A percentile compares a stretch with the other conserved stretches of the same genome.
phyloP scores from a whole-genome alignment of 495 filamentous ascomycete genomes.

The Daldinia childiae region DNA sequence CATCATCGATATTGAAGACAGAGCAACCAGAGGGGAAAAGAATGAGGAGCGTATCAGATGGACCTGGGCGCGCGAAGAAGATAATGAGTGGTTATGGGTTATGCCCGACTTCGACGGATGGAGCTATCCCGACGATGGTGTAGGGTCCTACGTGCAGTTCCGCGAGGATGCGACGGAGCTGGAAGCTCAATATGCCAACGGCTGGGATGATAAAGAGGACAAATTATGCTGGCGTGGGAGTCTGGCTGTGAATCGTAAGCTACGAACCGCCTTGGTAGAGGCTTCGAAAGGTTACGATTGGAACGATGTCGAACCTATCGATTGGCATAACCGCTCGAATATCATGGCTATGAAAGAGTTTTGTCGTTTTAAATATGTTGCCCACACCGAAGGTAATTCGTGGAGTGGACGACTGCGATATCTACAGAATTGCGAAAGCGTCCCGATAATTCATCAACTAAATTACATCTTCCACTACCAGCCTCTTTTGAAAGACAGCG shows the following conservation, averaged over 20 bases:
- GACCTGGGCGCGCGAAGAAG: slow-evolving; percentile 57
- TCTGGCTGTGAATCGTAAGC: slow-evolving; percentile 37
- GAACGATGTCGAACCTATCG: slow-evolving; percentile 59
- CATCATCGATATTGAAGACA: slow-evolving; percentile 65
- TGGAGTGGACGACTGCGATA: slow-evolving; percentile 65
- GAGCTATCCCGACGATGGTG: slow-evolving; percentile 66
- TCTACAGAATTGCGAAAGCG: slow-evolving; percentile 58
- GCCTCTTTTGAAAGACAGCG: slow-evolving; percentile 52
- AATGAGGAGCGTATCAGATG: slow-evolving; percentile 56
- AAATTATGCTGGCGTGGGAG: slow-evolving; percentile 70
- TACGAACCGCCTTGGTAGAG: slow-evolving; percentile 54
- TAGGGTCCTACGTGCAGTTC: slow-evolving; percentile 63
- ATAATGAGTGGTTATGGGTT: slow-evolving; percentile 64
- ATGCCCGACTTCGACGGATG: slow-evolving; percentile 77
- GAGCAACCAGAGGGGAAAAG: slow-evolving; percentile 45
- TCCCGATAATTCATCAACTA: slow-evolving; percentile 58
- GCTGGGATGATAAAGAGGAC: slow-evolving; percentile 62
- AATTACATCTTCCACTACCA: slow-evolving; percentile 57
- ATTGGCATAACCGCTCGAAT: slow-evolving; percentile 53
- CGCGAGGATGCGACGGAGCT: slow-evolving; percentile 50
- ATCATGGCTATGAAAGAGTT: slow-evolving; percentile 56
- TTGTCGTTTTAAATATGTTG: slow-evolving; percentile 60
- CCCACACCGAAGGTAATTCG: slow-evolving; percentile 67
- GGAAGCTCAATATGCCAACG: slow-evolving; percentile 35
- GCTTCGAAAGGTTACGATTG: slow-evolving; percentile 52